Evolutionary conservation across 768 basidiomycete species (phyloP).

Genomic region (Auricularia sp.): DNA sequence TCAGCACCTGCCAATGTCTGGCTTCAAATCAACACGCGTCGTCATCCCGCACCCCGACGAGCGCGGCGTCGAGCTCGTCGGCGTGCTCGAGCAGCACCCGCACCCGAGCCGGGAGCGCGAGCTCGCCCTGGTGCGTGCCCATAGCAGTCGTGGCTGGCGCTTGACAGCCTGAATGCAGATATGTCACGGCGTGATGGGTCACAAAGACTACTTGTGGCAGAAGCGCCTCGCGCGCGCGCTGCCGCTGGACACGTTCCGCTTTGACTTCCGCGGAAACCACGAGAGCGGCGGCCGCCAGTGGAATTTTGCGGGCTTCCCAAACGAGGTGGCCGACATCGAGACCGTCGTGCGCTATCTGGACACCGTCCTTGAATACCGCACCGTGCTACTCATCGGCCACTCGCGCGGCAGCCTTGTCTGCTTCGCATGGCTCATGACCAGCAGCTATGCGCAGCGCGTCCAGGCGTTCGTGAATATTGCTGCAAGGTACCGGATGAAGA

Average conservation of each 20-base stretch:
- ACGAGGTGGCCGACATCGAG: constrained; percentile 58
- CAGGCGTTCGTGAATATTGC: constrained; percentile 63
- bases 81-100: constrained; percentile 52
- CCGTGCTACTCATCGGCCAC: constrained; percentile 67
- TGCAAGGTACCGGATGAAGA: constrained; percentile 67
- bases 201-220: constrained; percentile 80
- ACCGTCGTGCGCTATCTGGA: constrained; percentile 56
- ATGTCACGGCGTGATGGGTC: constrained; percentile 73
- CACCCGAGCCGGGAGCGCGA: constrained; percentile 48
- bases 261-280: constrained; percentile 79
- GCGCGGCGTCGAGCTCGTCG: constrained; percentile 32
- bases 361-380: constrained; percentile 48
- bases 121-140: constrained; percentile 50
- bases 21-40: background rate
- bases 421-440: constrained; percentile 59
- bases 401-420: constrained; percentile 65
- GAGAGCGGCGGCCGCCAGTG: constrained; percentile 57
- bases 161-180: constrained; percentile 36
- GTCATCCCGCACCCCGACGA: constrained; percentile 9
- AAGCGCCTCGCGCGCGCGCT: constrained; percentile 54
- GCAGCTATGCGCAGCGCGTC: constrained; percentile 46
- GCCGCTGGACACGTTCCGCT: constrained; percentile 73
- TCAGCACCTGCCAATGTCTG: no score
- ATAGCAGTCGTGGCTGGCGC: background rate
- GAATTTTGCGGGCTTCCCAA: constrained; percentile 46